Evolutionary conservation across 495 filamentous ascomycete species (phyloP).

Genomic region (Evernia prunastri): DNA sequence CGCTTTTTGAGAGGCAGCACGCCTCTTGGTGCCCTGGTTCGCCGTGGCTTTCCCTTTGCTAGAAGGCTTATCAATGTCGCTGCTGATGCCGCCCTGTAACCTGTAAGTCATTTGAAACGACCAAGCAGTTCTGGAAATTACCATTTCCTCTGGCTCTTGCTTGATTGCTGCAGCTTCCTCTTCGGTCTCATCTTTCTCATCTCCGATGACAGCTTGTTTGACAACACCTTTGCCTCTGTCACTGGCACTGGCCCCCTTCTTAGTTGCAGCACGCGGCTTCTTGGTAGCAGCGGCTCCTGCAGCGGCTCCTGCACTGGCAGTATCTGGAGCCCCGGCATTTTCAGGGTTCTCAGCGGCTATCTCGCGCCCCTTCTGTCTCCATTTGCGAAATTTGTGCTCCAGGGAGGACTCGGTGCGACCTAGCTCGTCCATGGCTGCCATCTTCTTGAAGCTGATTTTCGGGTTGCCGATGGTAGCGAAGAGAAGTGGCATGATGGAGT

Average conservation of each 20-base stretch:
- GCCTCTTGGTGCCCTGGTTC: neutral
- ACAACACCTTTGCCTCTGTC: neutral
- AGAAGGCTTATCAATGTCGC: neutral
- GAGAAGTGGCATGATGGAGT: slow-evolving; percentile 14
- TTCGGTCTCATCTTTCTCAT: slow-evolving; percentile 9
- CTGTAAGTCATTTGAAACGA: neutral
- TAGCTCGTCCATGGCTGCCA: slow-evolving; percentile 16
- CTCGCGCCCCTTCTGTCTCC: slow-evolving; percentile 2
- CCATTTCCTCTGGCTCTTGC: neutral
- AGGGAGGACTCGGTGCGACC: slow-evolving; percentile 2
- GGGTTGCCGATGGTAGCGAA: slow-evolving; percentile 10
- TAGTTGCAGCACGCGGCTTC: neutral
- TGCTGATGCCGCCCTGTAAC: neutral
- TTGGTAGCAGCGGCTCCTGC: neutral
- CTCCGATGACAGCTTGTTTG: neutral
- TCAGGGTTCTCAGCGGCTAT: neutral
- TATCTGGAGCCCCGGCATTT: neutral
- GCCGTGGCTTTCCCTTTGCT: slow-evolving; percentile 1
- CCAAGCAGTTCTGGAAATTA: neutral
- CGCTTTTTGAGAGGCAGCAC: neutral
- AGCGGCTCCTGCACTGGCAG: neutral
- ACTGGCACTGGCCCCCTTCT: neutral
- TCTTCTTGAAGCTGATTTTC: slow-evolving; percentile 10
- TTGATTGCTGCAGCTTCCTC: neutral
- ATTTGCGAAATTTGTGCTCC: slow-evolving; percentile 16